Conservation (phyloP, 176 grass and related monocot genomes). For the Eragrostis nindensis region DNA sequence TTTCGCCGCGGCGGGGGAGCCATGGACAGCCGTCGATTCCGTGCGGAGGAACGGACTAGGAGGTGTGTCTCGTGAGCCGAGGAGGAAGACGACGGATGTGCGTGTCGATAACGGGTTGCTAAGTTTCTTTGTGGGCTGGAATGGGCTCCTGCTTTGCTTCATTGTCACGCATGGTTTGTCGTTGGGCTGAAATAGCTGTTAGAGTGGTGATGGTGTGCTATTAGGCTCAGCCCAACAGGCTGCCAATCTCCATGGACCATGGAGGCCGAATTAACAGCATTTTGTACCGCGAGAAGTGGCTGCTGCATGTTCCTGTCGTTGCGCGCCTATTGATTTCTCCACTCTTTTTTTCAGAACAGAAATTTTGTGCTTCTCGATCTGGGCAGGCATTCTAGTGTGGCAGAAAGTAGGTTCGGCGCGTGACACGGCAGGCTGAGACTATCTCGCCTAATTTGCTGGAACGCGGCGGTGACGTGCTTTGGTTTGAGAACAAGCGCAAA, state of each 20-base stretch:
- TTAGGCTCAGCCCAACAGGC: too few relatives aligned
- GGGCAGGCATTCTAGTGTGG: constrained; percentile 9
- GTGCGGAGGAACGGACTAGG: not conserved
- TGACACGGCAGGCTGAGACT: not conserved
- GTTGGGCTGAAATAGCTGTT: not conserved
- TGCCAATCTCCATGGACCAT: too few relatives aligned
- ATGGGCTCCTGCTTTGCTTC: not conserved
- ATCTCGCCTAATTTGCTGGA: not conserved
- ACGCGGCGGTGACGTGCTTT: not conserved
- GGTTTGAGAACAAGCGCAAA: not conserved
- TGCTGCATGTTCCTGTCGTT: not conserved
- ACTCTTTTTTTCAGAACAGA: not conserved
- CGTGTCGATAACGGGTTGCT: not conserved
- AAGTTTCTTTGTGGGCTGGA: not conserved
- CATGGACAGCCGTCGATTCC: constrained; percentile 37
- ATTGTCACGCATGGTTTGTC: not conserved
- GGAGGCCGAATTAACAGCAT: too few relatives aligned
- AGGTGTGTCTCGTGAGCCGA: not conserved
- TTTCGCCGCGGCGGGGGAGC: constrained; percentile 53
- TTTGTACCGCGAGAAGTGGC: too few relatives aligned
- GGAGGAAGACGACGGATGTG: not conserved
- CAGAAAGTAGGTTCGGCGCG: constrained; percentile 17
- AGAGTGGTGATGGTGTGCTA: too few relatives aligned
- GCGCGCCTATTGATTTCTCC: not conserved
- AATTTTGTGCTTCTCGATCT: not conserved